These are phyloP conservation scores for Eucalyptus guilfoylei DNA, from an alignment of 345 rosid genomes.

Conservation along the genomic window DNA sequence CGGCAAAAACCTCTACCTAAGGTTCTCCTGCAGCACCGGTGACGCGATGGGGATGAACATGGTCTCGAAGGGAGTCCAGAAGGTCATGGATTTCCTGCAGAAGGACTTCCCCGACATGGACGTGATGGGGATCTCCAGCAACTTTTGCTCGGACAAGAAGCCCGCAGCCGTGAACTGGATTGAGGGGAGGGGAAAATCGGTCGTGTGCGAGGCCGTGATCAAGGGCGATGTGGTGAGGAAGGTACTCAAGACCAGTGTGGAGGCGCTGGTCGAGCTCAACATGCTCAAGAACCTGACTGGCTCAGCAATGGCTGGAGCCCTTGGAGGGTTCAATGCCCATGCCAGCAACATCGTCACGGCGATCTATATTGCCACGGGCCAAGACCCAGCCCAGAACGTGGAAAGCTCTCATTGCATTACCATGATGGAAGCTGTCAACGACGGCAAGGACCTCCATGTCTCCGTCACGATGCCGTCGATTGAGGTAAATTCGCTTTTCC, in stretches of 20 bases:
- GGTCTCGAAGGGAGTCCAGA: constrained; percentile 39
- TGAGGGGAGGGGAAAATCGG: constrained; percentile 32
- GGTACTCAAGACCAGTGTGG: constrained; percentile 22
- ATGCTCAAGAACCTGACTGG: constrained; percentile 34
- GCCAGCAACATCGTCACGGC: constrained; percentile 27
- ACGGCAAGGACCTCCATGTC: constrained; percentile 25
- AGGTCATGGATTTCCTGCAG: constrained; percentile 23
- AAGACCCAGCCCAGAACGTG: constrained; percentile 33
- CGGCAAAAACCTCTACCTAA: constrained; percentile 23
- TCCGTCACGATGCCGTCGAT: constrained; percentile 33
- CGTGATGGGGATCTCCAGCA: constrained; percentile 25
- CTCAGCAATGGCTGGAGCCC: constrained; percentile 36
- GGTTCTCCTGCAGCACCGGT: constrained; percentile 28
- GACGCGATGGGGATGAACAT: constrained; percentile 47
- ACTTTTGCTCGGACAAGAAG: constrained; percentile 35
- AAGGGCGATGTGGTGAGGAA: constrained; percentile 18
- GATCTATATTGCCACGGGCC: constrained; percentile 25
- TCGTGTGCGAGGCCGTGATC: constrained; percentile 26
- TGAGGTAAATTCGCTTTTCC: constrained; percentile 5
- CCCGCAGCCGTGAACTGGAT: constrained; percentile 39
- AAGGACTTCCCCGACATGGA: constrained; percentile 32
- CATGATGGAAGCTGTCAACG: constrained; percentile 32
- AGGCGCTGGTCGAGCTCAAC: constrained; percentile 24
- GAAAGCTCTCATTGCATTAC: constrained; percentile 39
- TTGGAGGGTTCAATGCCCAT: constrained; percentile 37